Evolutionary conservation across 1,284 basidiomycete species (phyloP), one percentile per base, ranked within the genome.

Genomic region (Cystobasidiaceae sp.): DNA sequence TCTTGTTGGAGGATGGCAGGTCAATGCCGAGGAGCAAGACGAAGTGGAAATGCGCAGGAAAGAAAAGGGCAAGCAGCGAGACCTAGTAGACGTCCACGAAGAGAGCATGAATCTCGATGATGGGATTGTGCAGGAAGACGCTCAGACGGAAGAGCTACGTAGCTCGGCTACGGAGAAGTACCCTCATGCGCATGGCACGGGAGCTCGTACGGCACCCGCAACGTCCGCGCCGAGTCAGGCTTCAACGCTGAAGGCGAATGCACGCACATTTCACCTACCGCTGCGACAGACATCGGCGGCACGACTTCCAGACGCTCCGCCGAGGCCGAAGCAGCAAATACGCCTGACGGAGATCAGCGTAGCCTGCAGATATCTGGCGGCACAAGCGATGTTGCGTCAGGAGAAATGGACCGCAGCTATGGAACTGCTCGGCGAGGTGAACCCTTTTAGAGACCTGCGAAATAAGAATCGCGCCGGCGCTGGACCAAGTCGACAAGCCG

Each of bases 391-490:
- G 78, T 89, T 96, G 37, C 83, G 90, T 50, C 88, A 93, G 75
- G 93, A 92, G 5, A 92, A 93, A 74, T 97, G 92, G 86, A 81
- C 85, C 15, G 92, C 92, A 68, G 94, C 94, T 3, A 84, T 91
- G 9, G 93, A 97, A 73, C 86, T 97, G 81, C 82, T 98, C 1
- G 96, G 68, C 21, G 55, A 63, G 34, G 41, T 56, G 13, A 67
- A 67, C 41, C 62, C 66, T 4, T 67, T 65, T 39, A 41, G 27
- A 7, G 43, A 21, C 6, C 34, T 3, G 28, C 7, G 28, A 58
- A 43, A 21, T 9, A 65, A 57, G 25, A 34, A 30, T 9, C 37
- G 56, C 3, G 44, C 45, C n/a, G 39, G 25, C 4, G 48, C n/a
- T n/a, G 57, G 15, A 5, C 37, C 84, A 60, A 72, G 86, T 86